Conservation (phyloP, 306 rosid species). For the Corylus heterophylla region DNA sequence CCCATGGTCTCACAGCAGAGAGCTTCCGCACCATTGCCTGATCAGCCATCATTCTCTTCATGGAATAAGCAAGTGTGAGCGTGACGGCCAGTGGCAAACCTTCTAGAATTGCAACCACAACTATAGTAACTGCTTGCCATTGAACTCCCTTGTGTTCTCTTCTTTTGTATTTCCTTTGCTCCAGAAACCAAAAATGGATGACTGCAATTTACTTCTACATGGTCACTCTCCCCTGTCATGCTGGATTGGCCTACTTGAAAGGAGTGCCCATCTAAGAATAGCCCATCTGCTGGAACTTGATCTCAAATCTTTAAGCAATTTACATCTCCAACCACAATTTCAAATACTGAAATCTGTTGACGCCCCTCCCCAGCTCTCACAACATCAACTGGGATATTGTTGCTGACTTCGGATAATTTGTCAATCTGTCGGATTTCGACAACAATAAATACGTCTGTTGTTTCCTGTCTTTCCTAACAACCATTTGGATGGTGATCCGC, state of each 20-base stretch:
- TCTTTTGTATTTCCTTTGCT: constrained; percentile 25
- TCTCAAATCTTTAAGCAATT: constrained; percentile 26
- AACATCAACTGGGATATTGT: constrained; percentile 18
- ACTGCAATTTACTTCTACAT: constrained; percentile 12
- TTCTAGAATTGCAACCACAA: not conserved
- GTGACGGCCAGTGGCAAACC: too few species aligned
- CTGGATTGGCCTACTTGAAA: constrained; percentile 20
- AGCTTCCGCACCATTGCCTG: too few species aligned
- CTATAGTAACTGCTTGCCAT: constrained; percentile 22
- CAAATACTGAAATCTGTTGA: constrained; percentile 9
- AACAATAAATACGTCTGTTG: not conserved
- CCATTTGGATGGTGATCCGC: too few species aligned
- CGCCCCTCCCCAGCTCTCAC: constrained; percentile 9
- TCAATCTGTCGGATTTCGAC: not conserved
- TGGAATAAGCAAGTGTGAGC: too few species aligned
- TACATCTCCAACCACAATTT: too few species aligned
- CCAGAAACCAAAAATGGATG: constrained; percentile 34
- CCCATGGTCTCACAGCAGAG: too few species aligned
- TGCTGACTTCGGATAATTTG: not conserved
- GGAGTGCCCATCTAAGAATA: constrained; percentile 26
- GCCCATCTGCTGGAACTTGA: constrained; percentile 34
- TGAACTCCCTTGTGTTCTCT: constrained; percentile 6
- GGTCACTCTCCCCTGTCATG: constrained; percentile 33
- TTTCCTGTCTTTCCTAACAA: constrained; percentile 11
- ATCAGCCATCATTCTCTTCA: too few species aligned